A percentile compares a stretch with the other conserved stretches of the same genome.
These are phyloP conservation scores for Mycena filopes DNA, from an alignment of 768 basidiomycete species.

Conservation along the genomic window DNA sequence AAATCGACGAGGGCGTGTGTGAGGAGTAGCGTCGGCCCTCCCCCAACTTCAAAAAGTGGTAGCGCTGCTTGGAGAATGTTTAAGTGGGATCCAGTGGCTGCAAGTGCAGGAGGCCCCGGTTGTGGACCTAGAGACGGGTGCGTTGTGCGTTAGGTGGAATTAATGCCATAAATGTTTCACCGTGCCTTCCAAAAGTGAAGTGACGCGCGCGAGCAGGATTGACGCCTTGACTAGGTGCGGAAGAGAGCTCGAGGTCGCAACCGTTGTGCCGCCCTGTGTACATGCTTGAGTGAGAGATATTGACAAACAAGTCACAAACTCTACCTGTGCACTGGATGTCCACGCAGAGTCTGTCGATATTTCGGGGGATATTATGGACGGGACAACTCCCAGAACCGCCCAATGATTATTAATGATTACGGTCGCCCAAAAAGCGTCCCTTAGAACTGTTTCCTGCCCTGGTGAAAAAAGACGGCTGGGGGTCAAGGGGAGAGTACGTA, in stretches of 20 bases:
- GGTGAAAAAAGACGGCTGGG: not conserved
- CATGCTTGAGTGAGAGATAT: not conserved
- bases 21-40: conserved; percentile 1
- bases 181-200: conserved; percentile 3
- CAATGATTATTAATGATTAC: conserved; percentile 22
- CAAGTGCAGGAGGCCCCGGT: conserved; percentile 12
- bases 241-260: not conserved
- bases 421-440: conserved; percentile 26
- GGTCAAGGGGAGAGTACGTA: conserved; percentile 7
- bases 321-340: conserved; percentile 8
- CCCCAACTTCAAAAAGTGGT: conserved; percentile 10
- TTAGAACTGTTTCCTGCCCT: not conserved
- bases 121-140: too few relatives aligned
- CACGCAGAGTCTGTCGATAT: conserved; percentile 20
- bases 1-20: conserved; percentile 23
- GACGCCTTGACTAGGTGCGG: conserved; percentile 21
- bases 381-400: conserved; percentile 7
- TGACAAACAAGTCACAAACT: not conserved
- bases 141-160: not conserved
- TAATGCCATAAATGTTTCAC: conserved; percentile 10
- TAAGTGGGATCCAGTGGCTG: conserved; percentile 1
- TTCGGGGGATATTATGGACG: conserved; percentile 5
- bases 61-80: conserved; percentile 23
- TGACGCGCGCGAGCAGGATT: conserved; percentile 23
- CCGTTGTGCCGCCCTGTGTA: conserved; percentile 12